Base-by-base conservation (phyloP, 768 basidiomycete species). In the Lactarius sanguifluus region DNA sequence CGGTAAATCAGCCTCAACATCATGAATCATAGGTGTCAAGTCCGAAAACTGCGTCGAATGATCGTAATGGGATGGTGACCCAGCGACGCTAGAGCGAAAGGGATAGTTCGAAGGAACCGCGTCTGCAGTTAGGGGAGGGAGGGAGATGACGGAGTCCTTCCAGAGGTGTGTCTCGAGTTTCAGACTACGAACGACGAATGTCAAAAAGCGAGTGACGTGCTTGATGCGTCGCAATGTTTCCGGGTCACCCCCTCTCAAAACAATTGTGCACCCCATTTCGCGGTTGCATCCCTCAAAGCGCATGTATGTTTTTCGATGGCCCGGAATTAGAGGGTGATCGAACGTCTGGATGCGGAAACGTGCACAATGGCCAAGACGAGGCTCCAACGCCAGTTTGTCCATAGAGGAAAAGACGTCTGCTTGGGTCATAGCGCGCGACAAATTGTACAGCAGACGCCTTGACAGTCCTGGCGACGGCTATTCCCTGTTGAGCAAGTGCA, bases 401-500 rank as follows among this genome's bases (percentile, higher is more conserved):
- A 97, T 96, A 5, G 94, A 96, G 3, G 94, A 94, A 74, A 98
- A 91, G 16, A 98, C 87, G 70, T 96, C 96, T 23, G 91, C 92
- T 73, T 96, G 94, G 1, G 94, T 96, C 86, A 95, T 95, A n/a
- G 36, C 96, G 82, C n/a, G 95, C 86, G 56, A 98, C 86, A 57
- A 91, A 90, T 57, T 89, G 85, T 59, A 98, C 86, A 1, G 94
- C 94, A 59, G 90, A 90, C 1, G 87, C 83, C 73, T 97, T 96
- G 69, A 98, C 94, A 9, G 90, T 84, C 28, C 96, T 81, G 12
- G 96, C 96, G 20, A 98, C 96, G 38, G 91, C 89, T 59, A 98
- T 94, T 65, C 91, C 91, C 66, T 91, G 86, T 62, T 89, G 82
- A 38, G 91, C 85, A 28, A 99, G 85, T 5, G 88, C 87, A 69